A percentile compares a stretch with the other conserved stretches of the same genome.
Conservation (phyloP, 331 rosid genomes). For the Acacia pycnantha region DNA sequence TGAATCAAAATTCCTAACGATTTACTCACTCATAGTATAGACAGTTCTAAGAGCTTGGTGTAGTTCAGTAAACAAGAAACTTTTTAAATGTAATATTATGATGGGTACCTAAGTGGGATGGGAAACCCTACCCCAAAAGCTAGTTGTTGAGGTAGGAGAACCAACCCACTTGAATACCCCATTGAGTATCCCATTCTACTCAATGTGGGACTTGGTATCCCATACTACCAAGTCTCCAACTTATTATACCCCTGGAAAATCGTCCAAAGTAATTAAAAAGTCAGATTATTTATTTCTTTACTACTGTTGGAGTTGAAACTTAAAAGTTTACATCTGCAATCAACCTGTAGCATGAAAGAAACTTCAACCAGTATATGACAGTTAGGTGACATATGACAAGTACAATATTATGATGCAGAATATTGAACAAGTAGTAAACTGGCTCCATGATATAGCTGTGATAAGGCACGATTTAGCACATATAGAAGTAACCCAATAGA, state of each 20-base stretch:
- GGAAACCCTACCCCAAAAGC: too few species aligned
- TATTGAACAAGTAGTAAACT: neutral
- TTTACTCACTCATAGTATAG: neutral
- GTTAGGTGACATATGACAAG: neutral
- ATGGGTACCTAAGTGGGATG: too few species aligned
- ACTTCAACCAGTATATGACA: slow-evolving; percentile 1
- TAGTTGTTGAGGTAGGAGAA: too few species aligned
- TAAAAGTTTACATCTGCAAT: neutral
- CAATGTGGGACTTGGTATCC: too few species aligned
- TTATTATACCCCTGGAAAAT: neutral
- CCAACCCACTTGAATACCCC: too few species aligned
- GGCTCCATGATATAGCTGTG: slow-evolving; percentile 4
- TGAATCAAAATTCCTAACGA: neutral
- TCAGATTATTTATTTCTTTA: neutral
- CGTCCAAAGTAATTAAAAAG: neutral
- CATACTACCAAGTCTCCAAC: too few species aligned
- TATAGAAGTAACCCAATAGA: neutral
- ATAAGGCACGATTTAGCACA: neutral
- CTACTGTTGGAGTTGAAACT: neutral
- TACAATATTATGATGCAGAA: neutral
- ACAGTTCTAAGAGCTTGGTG: neutral
- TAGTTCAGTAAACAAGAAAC: slow-evolving; percentile 8
- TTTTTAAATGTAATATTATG: neutral
- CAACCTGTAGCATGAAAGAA: slow-evolving; percentile 1
- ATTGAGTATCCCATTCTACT: too few species aligned